Evolutionary conservation across 208 protist species (phyloP), one percentile per base, ranked within the genome.

Genomic region (Herpetomonas muscarum): DNA sequence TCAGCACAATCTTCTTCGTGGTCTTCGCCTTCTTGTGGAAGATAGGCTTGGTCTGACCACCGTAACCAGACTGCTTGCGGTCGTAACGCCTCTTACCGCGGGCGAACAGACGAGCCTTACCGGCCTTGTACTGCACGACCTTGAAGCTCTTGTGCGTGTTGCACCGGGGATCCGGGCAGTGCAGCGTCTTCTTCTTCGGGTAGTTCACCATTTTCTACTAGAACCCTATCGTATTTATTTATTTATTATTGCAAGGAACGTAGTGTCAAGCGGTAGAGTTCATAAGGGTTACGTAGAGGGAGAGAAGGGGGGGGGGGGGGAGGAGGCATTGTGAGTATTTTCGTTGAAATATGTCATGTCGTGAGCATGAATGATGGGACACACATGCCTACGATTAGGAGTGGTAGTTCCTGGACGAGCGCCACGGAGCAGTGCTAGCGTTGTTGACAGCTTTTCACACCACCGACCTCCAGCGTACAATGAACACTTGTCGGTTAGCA

Each of bases 11-110:
- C 95, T 99, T 99, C 93, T 99, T 99, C 49, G 98, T 99, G 25
- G 97, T 99, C 90, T 99, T 99, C 45, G 98, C 97, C 95, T 99
- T 99, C 41, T 99, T 99, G 83, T 99, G 96, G 92, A 99, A 99
- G 68, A 99, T 96, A 44, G 98, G 99, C 96, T 99, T 99, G 73
- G 98, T 99, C 94, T 99, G 99, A 22, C 98, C 99, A 97, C 99
- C 99, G 79, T 99, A 99, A 86, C 99, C 99, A 44, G 81, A 85
- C 97, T 99, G 98, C 82, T 99, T 99, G 56, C 97, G 85, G 81
- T 99, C 98, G 88, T 99, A 99, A 90, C 98, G 97, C 62, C 98
- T 79, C 91, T 99, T 99, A 85, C 97, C 98, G 78, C 99, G 96
- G 26, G 96, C 97, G 50, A 87, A 97, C 44, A 99, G 68, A 48